Conservation (phyloP, 768 basidiomycete genomes). For the Tricholoma terreum region DNA sequence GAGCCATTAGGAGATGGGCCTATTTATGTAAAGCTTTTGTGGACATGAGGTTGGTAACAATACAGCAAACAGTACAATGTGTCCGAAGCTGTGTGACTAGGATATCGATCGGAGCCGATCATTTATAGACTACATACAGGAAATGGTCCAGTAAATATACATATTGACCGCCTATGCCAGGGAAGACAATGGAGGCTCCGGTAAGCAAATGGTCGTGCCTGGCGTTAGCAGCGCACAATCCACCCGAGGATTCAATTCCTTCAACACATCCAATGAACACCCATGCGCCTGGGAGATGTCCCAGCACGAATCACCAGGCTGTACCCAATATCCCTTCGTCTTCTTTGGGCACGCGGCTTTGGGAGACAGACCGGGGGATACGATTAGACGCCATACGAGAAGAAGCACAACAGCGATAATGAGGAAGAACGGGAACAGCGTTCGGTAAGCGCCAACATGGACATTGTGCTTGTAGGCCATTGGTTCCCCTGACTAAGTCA, state of each 20-base stretch:
- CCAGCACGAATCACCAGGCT: constrained; percentile 67
- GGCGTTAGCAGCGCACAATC: constrained; percentile 58
- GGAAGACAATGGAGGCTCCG: constrained; percentile 17
- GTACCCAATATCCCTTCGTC: constrained; percentile 44
- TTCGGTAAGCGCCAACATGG: constrained; percentile 49
- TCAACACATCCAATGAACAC: constrained; percentile 49
- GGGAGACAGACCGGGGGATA: constrained; percentile 40
- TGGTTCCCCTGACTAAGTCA: constrained; percentile 14
- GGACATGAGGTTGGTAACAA: neutral
- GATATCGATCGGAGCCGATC: neutral
- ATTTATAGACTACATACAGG: no score
- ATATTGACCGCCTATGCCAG: neutral
- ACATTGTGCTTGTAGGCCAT: constrained; percentile 31
- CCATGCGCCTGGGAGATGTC: constrained; percentile 49
- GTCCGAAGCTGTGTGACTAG: neutral
- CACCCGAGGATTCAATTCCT: constrained; percentile 49
- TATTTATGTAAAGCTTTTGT: neutral
- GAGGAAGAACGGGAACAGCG: constrained; percentile 72
- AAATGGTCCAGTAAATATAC: neutral
- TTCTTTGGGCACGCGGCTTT: constrained; percentile 37
- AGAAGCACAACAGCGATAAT: constrained; percentile 61
- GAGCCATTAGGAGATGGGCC: neutral
- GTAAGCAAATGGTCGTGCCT: constrained; percentile 59
- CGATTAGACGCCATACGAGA: constrained; percentile 59
- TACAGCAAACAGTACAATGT: neutral